Evolutionary conservation across 257 asterid species (phyloP), one percentile per base, ranked within the genome.

Genomic region (Apocynum venetum): DNA sequence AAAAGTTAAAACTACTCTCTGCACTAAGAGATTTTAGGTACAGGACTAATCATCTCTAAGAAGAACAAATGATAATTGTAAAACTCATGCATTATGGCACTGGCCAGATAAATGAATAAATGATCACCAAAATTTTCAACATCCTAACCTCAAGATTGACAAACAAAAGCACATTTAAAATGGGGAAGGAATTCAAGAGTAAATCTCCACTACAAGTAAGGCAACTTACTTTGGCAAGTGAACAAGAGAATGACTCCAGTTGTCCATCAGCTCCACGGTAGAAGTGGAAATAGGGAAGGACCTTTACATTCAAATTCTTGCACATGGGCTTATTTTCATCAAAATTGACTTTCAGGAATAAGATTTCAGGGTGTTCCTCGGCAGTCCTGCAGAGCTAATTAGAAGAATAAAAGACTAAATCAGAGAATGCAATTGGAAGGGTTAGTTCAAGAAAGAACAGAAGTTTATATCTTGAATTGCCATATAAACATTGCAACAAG

Each of bases 211-310:
- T 15, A 17, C 4, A 48, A 49, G 70, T 3, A 35, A n/a, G 48
- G 60, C 76, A 35, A 71, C 92, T 88, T 86, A 92, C 98, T 86
- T 94, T 94, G 82, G 92, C 96, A 64, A 94, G 93, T 66, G 97
- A 92, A 80, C 98, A 94, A 75, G 98, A 92, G 81, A 94, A 94
- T 76, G 98, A 78, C 80, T 94, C 97, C 38, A 94, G 90, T 80
- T 85, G 95, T 73, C 98, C 97, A 79, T 94, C 97, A 57, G 96
- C 97, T 61, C 97, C 98, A 35, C 98, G 94, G 82, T 92, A 92
- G 88, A 92, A 94, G 82, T 92, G 97, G 91, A 94, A 94, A 87
- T 80, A 88, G 3, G 98, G 97, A 75, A 94, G 98, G 86, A 92
- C 97, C 88, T 88, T 94, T 13, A 94, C 97, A 63, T 92, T 92